Base-by-base conservation (phyloP, 192 early-diverging fungal genomes). In the Podila epicladia region DNA sequence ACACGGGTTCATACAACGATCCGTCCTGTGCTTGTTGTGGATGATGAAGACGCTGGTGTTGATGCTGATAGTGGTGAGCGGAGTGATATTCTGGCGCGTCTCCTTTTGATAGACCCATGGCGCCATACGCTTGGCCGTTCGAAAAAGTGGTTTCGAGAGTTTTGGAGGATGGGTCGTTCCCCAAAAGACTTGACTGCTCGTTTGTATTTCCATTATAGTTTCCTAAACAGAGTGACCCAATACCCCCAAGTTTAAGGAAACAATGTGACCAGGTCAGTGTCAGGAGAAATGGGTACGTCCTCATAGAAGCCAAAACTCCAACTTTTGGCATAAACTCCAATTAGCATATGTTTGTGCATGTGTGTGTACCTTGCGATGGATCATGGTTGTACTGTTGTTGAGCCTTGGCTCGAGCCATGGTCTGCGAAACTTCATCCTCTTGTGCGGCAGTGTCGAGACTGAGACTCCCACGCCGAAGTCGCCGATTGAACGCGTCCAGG, bases 401-500 rank as follows among this genome's bases (percentile, higher is more conserved):
- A 31, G 74, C 68, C 35, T 66, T 58, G 17, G 55, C 41, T 32
- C 68, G 71, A 8, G 64, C 55, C n/a, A 17, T 38, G 12, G 53
- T 58, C 41, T 73, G 58, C 11, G 63, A 57, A 4, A 9, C 41
- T 38, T 72, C 68, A 28, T 69, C 75, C n/a, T 73, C 77, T 62
- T 72, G 77, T 5, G 71, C 63, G 22, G 41, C 33, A 45, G 66
- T 62, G 38, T 80, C 77, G 38, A 65, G 41, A 58, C 66, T 80
- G 15, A 80, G 48, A 57, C 77, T 80, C 17, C 77, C 77, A 15
- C 77, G 65, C 19, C 77, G 71, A 31, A 80, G 61, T 51, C 77
- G 77, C 5, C 67, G 33, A 28, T 80, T 80, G 62, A 80, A 80
- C 55, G 70, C 77, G 67, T 80, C 77, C 35, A 80, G 67, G 58